Evolutionary conservation across 2,329 filamentous ascomycete species (phyloP).

Genomic region (Fusarium tuaranense): DNA sequence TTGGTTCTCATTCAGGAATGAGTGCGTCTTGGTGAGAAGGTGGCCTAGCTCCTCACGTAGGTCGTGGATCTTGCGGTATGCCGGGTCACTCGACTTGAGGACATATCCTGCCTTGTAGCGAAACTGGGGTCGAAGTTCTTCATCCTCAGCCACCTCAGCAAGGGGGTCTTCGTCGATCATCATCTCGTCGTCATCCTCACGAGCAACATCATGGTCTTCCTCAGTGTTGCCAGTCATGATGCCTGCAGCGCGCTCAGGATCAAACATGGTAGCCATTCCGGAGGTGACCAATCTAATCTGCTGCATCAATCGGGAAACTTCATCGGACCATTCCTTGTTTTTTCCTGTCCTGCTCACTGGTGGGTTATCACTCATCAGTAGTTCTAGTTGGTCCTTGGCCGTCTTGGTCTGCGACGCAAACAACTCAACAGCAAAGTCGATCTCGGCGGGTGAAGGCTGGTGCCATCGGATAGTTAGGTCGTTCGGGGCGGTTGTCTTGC

Average conservation of each 20-base stretch:
- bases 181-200: constrained; percentile 59
- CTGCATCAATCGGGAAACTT: constrained; percentile 89
- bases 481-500: constrained; percentile 77
- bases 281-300: constrained; percentile 90
- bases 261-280: constrained; percentile 90
- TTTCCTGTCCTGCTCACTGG: constrained; percentile 91
- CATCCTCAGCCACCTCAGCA: constrained; percentile 78
- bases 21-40: constrained; percentile 85
- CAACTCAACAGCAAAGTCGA: constrained; percentile 88
- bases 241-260: constrained; percentile 76
- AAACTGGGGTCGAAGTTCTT: constrained; percentile 87
- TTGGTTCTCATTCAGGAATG: constrained; percentile 84
- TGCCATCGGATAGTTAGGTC: constrained; percentile 93
- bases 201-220: constrained; percentile 64
- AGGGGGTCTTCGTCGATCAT: constrained; percentile 64
- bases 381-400: constrained; percentile 79
- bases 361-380: constrained; percentile 84
- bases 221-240: constrained; percentile 60
- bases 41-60: constrained; percentile 84
- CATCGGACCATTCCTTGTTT: constrained; percentile 99
- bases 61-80: constrained; percentile 82
- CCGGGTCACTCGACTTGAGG: constrained; percentile 64
- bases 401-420: constrained; percentile 86
- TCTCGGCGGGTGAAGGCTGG: constrained; percentile 80
- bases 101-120: constrained; percentile 90